Percentiles rank a stretch among this genome's conserved stretches.
Conservation (phyloP, 257 asterid species). For the Paulownia fortunei region DNA sequence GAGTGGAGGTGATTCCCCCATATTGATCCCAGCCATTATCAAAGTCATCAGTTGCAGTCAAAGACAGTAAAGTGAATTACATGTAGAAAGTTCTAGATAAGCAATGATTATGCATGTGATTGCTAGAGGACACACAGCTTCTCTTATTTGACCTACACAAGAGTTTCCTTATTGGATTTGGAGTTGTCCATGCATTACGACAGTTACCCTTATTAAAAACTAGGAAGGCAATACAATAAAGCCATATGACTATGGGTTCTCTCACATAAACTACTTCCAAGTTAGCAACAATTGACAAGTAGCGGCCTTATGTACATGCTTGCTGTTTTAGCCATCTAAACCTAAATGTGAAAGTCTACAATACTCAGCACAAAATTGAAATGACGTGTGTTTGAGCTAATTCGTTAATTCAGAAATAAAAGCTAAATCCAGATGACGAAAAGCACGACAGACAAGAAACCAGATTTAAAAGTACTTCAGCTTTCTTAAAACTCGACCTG, state of each 20-base stretch:
- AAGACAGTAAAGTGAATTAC: constrained; percentile 1
- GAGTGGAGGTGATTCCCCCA: neutral
- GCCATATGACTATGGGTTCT: neutral
- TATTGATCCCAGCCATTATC: neutral
- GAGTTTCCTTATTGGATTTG: neutral
- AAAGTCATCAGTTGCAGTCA: neutral
- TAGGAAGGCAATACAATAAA: neutral
- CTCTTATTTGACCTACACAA: neutral
- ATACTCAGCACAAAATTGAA: neutral
- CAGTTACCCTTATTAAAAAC: neutral
- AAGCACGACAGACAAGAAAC: neutral
- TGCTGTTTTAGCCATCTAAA: neutral
- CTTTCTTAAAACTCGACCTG: neutral
- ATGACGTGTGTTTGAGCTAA: neutral
- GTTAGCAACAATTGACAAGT: neutral
- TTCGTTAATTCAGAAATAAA: neutral
- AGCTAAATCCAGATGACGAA: neutral
- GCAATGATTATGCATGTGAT: neutral
- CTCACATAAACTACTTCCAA: neutral
- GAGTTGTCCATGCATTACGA: neutral
- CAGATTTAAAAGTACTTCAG: neutral
- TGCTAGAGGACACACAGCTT: neutral
- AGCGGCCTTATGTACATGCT: neutral
- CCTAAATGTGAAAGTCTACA: neutral
- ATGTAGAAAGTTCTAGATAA: neutral